A percentile compares a stretch with the other conserved stretches of the same genome.
These are phyloP conservation scores for Jamesozyma rosinii DNA, from an alignment of 805 yeast species.

Conservation along the genomic window DNA sequence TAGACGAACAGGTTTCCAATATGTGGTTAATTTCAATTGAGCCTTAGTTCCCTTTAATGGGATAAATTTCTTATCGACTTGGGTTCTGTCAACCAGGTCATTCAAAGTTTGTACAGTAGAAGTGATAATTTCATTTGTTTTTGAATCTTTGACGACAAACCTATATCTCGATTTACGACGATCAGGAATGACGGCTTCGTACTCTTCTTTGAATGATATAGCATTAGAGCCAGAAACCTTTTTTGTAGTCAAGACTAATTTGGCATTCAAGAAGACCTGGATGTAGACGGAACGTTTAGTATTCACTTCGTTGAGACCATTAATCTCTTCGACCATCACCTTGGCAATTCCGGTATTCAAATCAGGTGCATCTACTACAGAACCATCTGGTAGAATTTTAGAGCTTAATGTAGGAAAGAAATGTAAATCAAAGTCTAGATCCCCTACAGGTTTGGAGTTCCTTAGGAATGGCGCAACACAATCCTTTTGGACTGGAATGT, in stretches of 20 bases:
- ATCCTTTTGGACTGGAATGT: slow-evolving; percentile 41
- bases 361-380: slow-evolving; percentile 78
- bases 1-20: slow-evolving; percentile 82
- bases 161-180: slow-evolving; percentile 63
- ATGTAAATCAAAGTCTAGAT: slow-evolving; percentile 56
- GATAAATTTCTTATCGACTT: slow-evolving; percentile 71
- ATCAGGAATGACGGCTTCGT: slow-evolving; percentile 63
- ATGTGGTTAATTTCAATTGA: slow-evolving; percentile 55
- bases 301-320: slow-evolving; percentile 32
- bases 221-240: slow-evolving; percentile 44
- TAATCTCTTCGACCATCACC: slow-evolving; percentile 37
- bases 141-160: slow-evolving; percentile 54
- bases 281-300: slow-evolving; percentile 56
- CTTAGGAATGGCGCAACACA: slow-evolving; percentile 53
- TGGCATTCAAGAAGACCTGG: slow-evolving; percentile 60
- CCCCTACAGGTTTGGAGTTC: slow-evolving; percentile 80
- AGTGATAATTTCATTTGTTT: slow-evolving; percentile 47
- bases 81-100: slow-evolving; percentile 67
- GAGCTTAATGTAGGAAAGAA: slow-evolving; percentile 63
- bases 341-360: slow-evolving; percentile 86
- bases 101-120: slow-evolving; percentile 49
- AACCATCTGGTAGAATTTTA: slow-evolving; percentile 66
- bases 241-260: slow-evolving; percentile 45
- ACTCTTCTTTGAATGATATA: slow-evolving; percentile 56
- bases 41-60: slow-evolving; percentile 62